These are phyloP conservation scores for Polyporus tsugae DNA, from an alignment of 1,284 basidiomycete genomes.

Conservation along the genomic window DNA sequence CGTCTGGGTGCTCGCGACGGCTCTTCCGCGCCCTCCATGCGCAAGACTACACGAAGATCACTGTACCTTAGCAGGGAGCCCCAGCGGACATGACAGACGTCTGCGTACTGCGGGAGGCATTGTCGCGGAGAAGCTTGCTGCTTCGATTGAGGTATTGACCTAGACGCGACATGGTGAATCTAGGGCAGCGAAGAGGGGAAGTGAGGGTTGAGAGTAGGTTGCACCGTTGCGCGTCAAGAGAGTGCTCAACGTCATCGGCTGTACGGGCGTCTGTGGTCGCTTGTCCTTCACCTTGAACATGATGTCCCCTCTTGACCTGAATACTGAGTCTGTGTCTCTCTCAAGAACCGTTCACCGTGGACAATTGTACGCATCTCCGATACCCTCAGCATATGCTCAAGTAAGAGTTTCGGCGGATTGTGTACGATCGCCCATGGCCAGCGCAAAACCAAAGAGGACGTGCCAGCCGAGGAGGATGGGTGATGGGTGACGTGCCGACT, in stretches of 20 bases:
- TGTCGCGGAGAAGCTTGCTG: conserved; percentile 43
- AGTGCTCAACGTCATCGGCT: conserved; percentile 15
- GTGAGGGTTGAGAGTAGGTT: background rate
- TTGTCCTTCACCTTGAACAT: background rate
- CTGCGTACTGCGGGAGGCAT: conserved; percentile 43
- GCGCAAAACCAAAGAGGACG: background rate
- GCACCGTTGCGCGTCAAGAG: background rate
- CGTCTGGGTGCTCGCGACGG: conserved; percentile 65
- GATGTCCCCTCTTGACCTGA: background rate
- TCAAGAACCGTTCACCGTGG: background rate
- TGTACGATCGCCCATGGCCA: background rate
- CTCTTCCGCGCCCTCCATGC: conserved; percentile 76
- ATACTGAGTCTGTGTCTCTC: background rate
- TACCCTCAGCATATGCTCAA: background rate
- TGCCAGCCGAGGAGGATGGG: conserved; percentile 7
- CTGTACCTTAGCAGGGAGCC: conserved; percentile 20
- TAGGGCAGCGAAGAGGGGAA: background rate
- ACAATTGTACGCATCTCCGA: background rate
- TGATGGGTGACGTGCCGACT: conserved; percentile 8
- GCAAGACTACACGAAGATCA: conserved; percentile 55
- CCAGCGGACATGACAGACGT: conserved; percentile 6
- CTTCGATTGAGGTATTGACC: conserved; percentile 47
- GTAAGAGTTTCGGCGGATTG: background rate
- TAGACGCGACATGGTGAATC: conserved; percentile 42
- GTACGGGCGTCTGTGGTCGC: background rate